These are phyloP conservation scores for Microcos paniculata DNA, from an alignment of 345 rosid species.

Conservation along the genomic window DNA sequence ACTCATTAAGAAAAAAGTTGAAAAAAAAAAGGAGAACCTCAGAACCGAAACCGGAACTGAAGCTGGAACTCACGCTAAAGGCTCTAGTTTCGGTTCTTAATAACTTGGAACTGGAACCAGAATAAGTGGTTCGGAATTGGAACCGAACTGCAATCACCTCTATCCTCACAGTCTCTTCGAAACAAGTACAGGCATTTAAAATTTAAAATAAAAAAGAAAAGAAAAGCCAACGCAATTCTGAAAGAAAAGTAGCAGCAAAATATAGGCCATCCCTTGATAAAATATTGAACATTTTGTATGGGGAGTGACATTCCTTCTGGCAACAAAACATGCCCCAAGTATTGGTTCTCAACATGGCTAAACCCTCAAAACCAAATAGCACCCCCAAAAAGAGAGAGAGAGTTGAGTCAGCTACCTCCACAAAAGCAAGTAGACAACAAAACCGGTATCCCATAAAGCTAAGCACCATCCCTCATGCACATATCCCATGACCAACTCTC, in stretches of 20 bases:
- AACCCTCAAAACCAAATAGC: background rate
- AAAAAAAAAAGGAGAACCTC: no score
- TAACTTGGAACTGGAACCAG: no score
- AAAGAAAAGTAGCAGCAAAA: conserved; percentile 1
- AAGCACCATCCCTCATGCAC: conserved; percentile 1
- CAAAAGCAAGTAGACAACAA: conserved; percentile 14
- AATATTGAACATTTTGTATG: conserved; percentile 3
- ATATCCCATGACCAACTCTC: conserved; percentile 10
- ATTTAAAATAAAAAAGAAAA: background rate
- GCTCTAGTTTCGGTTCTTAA: no score
- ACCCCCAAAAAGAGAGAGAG: background rate
- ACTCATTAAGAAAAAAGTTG: no score
- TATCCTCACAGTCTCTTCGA: background rate
- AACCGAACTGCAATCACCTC: no score
- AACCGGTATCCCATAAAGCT: conserved; percentile 19
- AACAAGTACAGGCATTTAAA: background rate
- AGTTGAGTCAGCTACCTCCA: conserved; percentile 6
- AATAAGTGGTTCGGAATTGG: no score
- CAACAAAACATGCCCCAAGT: conserved; percentile 22
- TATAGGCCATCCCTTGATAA: conserved; percentile 12
- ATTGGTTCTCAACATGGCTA: background rate
- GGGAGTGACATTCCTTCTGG: conserved; percentile 16
- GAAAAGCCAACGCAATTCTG: background rate
- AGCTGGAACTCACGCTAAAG: no score
- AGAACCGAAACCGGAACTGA: no score